Evolutionary conservation across 2,329 filamentous ascomycete species (phyloP).

Genomic region (Aspergillus sp.): DNA sequence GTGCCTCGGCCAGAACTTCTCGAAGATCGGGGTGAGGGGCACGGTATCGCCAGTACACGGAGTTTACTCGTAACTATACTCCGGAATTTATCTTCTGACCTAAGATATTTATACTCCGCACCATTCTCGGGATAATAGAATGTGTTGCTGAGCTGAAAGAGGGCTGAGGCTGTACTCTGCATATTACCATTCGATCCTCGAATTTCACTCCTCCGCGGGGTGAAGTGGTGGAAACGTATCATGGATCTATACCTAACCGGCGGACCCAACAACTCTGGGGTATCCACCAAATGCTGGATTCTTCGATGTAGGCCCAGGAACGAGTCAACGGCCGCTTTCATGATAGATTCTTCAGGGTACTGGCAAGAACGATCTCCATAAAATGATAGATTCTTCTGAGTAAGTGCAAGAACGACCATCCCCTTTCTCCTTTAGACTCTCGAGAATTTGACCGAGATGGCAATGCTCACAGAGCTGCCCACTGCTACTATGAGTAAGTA

Average conservation of each 20-base stretch:
- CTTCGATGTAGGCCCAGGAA: slow-evolving; percentile 12
- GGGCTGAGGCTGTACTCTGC: neutral
- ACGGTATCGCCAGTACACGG: neutral
- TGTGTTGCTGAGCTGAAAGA: neutral
- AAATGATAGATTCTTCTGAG: slow-evolving; percentile 8
- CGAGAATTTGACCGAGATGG: neutral
- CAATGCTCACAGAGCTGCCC: neutral
- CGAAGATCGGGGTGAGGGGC: neutral
- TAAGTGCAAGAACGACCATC: slow-evolving; percentile 3
- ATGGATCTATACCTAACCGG: neutral
- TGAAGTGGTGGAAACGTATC: neutral
- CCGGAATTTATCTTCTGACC: neutral
- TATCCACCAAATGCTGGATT: slow-evolving; percentile 13
- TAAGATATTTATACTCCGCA: neutral
- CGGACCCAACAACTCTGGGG: neutral
- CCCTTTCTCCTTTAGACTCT: neutral
- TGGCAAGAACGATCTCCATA: slow-evolving; percentile 3
- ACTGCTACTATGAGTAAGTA: too few relatives aligned
- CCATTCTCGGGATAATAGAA: neutral
- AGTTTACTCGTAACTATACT: neutral
- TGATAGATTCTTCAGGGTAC: slow-evolving; percentile 8
- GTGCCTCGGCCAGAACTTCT: neutral
- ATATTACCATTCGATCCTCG: neutral
- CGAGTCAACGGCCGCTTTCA: slow-evolving; percentile 5
- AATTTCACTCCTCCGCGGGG: neutral